phyloP scores from a whole-genome alignment of 495 filamentous ascomycete genomes.

The Friedmanniomyces simplex region DNA sequence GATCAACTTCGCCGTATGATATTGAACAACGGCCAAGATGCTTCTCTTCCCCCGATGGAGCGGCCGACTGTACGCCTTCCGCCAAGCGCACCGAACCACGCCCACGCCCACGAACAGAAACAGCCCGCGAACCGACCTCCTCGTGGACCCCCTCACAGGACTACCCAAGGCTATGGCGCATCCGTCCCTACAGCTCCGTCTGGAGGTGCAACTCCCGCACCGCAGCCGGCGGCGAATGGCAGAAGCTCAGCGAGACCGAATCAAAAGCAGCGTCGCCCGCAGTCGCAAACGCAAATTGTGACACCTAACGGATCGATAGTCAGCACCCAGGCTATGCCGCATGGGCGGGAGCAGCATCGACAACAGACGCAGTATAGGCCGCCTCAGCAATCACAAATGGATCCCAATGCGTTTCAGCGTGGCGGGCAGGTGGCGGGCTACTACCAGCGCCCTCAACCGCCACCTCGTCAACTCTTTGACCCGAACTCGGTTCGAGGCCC shows the following conservation, averaged over 20 bases:
- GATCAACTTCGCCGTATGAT: conserved; percentile 37
- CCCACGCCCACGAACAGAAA: background rate
- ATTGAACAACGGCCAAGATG: conserved; percentile 18
- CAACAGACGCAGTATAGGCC: background rate
- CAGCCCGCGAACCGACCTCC: background rate
- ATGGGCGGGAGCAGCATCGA: background rate
- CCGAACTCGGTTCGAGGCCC: conserved; percentile 2
- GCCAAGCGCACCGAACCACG: background rate
- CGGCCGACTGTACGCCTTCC: conserved; percentile 10
- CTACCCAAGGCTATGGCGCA: background rate
- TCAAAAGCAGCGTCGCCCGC: background rate
- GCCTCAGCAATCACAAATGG: conserved; percentile 8
- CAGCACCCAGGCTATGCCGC: background rate
- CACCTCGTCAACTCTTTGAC: conserved; percentile 15
- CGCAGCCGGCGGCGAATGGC: background rate
- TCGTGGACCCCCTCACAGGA: background rate
- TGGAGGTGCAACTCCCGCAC: background rate
- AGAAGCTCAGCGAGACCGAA: background rate
- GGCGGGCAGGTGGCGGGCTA: conserved; percentile 6
- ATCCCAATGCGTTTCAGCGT: conserved; percentile 17
- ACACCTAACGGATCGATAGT: background rate
- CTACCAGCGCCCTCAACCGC: background rate
- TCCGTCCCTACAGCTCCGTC: background rate
- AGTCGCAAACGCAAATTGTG: background rate
- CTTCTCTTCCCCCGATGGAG: background rate